Conservation (phyloP, 805 yeast genomes). For the Candida maesae region DNA sequence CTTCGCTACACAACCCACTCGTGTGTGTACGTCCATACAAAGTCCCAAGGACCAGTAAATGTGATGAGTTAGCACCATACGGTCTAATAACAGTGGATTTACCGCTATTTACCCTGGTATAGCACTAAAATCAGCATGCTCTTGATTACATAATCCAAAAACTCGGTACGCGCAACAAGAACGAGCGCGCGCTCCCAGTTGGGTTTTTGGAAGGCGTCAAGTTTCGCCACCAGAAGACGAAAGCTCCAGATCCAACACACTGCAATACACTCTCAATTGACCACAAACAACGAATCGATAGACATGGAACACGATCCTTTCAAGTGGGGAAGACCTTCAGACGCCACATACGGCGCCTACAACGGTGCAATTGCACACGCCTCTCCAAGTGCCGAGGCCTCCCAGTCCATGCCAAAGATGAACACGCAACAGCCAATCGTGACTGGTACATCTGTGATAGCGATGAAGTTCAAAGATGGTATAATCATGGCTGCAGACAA, state of each 20-base stretch:
- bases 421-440: slow-evolving; percentile 93
- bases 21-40: no score
- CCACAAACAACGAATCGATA: background rate
- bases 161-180: no score
- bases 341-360: slow-evolving; percentile 77
- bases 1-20: no score
- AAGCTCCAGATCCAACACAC: no score
- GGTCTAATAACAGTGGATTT: no score
- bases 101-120: no score
- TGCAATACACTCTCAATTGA: background rate
- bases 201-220: background rate
- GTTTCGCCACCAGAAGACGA: background rate
- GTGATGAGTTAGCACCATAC: no score
- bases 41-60: no score
- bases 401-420: slow-evolving; percentile 54
- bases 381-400: slow-evolving; percentile 7
- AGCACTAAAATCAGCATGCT: no score
- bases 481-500: slow-evolving; percentile 94
- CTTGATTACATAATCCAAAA: no score
- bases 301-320: slow-evolving; percentile 92
- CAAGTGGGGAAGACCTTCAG: slow-evolving; percentile 93
- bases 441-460: slow-evolving; percentile 94
- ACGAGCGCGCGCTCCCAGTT: background rate
- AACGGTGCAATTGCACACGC: slow-evolving; percentile 72
- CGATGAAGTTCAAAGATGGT: slow-evolving; percentile 86